Conservation (phyloP, 495 filamentous ascomycete species). For the Aspergillus campestris region DNA sequence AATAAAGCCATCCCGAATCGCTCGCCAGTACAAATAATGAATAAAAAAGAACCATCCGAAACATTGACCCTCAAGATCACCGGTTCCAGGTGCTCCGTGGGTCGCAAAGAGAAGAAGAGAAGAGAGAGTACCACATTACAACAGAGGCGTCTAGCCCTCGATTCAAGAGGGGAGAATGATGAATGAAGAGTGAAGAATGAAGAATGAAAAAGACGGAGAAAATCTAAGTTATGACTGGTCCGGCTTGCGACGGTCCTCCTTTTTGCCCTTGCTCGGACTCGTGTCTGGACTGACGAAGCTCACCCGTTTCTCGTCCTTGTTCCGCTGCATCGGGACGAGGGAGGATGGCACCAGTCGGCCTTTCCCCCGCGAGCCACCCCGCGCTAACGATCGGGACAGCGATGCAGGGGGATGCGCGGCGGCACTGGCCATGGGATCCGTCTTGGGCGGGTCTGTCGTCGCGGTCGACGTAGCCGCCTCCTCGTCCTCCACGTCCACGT, state of each 20-base stretch:
- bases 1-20: not conserved
- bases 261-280: constrained; percentile 20
- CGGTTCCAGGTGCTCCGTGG: not conserved
- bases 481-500: constrained; percentile 47
- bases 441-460: constrained; percentile 24
- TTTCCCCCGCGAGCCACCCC: constrained; percentile 35
- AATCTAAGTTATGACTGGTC: constrained; percentile 13
- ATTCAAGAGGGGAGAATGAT: too few relatives aligned
- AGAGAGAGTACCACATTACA: constrained; percentile 2
- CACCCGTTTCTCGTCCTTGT: constrained; percentile 38
- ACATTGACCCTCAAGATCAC: too few relatives aligned
- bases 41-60: not conserved
- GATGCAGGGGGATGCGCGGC: constrained; percentile 20
- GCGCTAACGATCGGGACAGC: constrained; percentile 38
- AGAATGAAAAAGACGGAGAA: constrained; percentile 4
- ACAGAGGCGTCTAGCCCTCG: not conserved
- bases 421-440: constrained; percentile 26
- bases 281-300: constrained; percentile 37
- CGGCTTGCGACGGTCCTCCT: constrained; percentile 15
- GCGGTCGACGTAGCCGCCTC: constrained; percentile 30
- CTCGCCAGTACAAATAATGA: not conserved
- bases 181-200: constrained; percentile 2
- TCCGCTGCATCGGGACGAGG: constrained; percentile 36
- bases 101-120: constrained; percentile 14
- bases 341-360: constrained; percentile 33